Conservation (phyloP, 306 rosid genomes). For the Clitoria ternatea region DNA sequence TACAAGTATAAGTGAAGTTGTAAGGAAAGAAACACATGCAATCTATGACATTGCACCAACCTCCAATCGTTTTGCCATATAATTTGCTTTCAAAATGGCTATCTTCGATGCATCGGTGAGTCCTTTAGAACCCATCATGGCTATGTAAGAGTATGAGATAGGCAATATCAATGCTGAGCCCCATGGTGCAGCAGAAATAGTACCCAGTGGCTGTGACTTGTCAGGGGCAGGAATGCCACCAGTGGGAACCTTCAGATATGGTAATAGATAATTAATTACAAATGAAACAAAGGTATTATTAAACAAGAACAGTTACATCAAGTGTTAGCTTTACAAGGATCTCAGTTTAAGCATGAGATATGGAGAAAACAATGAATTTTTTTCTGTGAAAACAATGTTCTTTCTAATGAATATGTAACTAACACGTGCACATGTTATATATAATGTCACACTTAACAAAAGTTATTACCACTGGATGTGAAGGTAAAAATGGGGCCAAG, state of each 20-base stretch:
- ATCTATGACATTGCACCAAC: slow-evolving; percentile 36
- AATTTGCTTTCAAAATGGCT: slow-evolving; percentile 94
- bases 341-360: background rate
- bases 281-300: background rate
- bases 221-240: slow-evolving; percentile 90
- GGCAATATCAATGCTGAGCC: slow-evolving; percentile 99
- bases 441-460: background rate
- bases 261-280: background rate
- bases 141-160: slow-evolving; percentile 91
- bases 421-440: background rate
- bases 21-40: background rate
- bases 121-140: slow-evolving; percentile 99
- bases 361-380: background rate
- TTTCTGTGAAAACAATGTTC: background rate
- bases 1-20: slow-evolving; percentile 14
- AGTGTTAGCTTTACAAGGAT: background rate
- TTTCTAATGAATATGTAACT: slow-evolving; percentile 11
- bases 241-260: slow-evolving; percentile 59
- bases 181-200: slow-evolving; percentile 99
- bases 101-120: slow-evolving; percentile 88
- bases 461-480: slow-evolving; percentile 89
- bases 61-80: slow-evolving; percentile 98
- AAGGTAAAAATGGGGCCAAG: slow-evolving; percentile 97
- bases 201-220: slow-evolving; percentile 73
- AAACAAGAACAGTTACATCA: background rate